Base-by-base conservation (phyloP, 2,329 filamentous ascomycete genomes). In the Paraphaeosphaeria sporulosa region DNA sequence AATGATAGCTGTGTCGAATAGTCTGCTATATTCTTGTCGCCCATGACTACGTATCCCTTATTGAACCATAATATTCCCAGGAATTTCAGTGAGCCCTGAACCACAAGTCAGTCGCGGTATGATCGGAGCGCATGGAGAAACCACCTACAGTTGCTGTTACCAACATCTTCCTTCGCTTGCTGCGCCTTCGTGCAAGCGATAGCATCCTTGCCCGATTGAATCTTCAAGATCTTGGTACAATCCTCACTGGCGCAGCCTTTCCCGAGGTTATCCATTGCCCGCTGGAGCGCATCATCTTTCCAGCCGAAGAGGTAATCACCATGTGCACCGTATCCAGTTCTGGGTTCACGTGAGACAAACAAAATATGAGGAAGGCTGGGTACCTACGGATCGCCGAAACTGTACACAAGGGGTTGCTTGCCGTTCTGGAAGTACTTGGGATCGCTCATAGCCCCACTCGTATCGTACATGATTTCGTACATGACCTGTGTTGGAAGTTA, bases 401-500 rank as follows among this genome's bases (percentile, higher is more conserved):
- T 72, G 55, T 71, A 73, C 7, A 73, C 69, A 43, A 73, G 67
- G 10, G 70, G 70, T 59, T 73, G 70, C 51, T 68, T 71, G n/a
- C 67, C 65, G 47, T 60, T 63, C 3, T 63, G 62, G 40, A 66
- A 72, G 57, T 65, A 71, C 32, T 59, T 62, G 21, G 59, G 52
- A 43, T 73, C 68, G 59, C 68, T 71, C 42, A 70, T 71, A 49
- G 44, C n/a, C 6, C 51, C 57, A 4, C 55, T 63, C 3, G 69
- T 71, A 65, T 82, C 79, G 76, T 79, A 82, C 67, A 82, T 78
- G 12, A 81, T 79, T 69, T 83, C 80, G 64, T 79, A 80, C 52
- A 80, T 79, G 25, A 83, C 74, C 74, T 83, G 80, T 2, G 81
- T 27, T 27, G n/a, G n/a, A n/a, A n/a, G n/a, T n/a, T n/a, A n/a